Evolutionary conservation across 257 asterid species (phyloP), one percentile per base, ranked within the genome.

Genomic region (Anisodus tanguticus): DNA sequence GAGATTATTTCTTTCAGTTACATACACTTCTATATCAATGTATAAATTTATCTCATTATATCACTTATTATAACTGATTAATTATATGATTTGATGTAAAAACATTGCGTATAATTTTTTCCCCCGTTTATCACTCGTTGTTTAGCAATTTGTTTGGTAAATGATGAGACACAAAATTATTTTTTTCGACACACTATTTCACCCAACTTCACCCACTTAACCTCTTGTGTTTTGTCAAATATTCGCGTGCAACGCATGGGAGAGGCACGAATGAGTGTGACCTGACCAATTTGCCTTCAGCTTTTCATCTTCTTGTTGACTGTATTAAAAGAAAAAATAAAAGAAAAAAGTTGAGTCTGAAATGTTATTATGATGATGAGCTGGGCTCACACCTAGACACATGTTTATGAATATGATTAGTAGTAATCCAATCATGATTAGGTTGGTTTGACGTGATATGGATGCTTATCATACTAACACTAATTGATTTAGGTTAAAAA

Each of bases 211-310:
- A 79, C 66, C 82, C 84, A 82, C 43, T 68, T 71, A 83, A 45
- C 84, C 82, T 71, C 53, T 62, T 54, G 35, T 82, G 45, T 72
- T 85, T 80, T 89, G 88, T 87, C 90, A 89, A 89, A 86, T 88
- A 85, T 86, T 87, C 88, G 89, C 89, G 88, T 88, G 91, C 85
- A 71, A 85, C 86, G 90, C 90, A 87, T 89, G 86, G 82, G 53
- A 83, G 62, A 39, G 84, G 84, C 88, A 84, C 54, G 85, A 76
- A 84, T 84, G 87, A 89, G 82, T 89, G 88, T 39, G 86, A 84
- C 87, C 45, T 81, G 83, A 88, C 92, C 55, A 80, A 22, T 72
- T 83, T 74, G 82, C 88, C 70, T 85, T 47, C 74, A 39, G 10
- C 71, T 76, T 59, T 83, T 59, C 43, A 77, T 83, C 79, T 64